phyloP scores from a whole-genome alignment of 176 grass and related monocot genomes.

The Carex cristatella region DNA sequence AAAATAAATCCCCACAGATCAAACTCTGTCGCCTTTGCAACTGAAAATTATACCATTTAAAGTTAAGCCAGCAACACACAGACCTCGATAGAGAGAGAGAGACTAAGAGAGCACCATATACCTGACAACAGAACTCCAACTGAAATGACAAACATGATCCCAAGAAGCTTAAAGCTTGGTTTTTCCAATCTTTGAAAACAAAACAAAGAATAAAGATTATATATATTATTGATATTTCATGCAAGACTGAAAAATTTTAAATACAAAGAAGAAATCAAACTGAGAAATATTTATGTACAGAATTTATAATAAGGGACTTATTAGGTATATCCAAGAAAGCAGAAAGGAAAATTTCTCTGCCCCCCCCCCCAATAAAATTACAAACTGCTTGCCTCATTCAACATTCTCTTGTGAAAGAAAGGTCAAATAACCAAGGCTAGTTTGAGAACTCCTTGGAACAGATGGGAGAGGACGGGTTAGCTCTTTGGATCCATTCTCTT shows the following conservation, averaged over 20 bases:
- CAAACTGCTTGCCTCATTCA: background rate
- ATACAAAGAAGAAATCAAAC: background rate
- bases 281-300: background rate
- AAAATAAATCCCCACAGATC: slow-evolving; percentile 95
- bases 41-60: slow-evolving; percentile 34
- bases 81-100: slow-evolving; percentile 7
- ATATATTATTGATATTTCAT: background rate
- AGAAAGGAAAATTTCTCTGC: background rate
- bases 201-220: slow-evolving; percentile 20
- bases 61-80: slow-evolving; percentile 17
- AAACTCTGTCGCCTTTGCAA: slow-evolving; percentile 83
- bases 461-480: background rate
- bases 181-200: slow-evolving; percentile 74
- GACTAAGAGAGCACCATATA: slow-evolving; percentile 27
- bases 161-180: slow-evolving; percentile 79
- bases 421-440: background rate
- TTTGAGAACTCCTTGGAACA: background rate
- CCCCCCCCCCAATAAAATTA: background rate
- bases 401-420: background rate
- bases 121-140: slow-evolving; percentile 90
- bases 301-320: background rate
- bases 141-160: slow-evolving; percentile 85
- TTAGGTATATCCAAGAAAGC: background rate
- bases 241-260: background rate
- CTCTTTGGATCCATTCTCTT: background rate